Evolutionary conservation across 768 basidiomycete species (phyloP), one percentile per base, ranked within the genome.

Genomic region (Austroboletus festivus): DNA sequence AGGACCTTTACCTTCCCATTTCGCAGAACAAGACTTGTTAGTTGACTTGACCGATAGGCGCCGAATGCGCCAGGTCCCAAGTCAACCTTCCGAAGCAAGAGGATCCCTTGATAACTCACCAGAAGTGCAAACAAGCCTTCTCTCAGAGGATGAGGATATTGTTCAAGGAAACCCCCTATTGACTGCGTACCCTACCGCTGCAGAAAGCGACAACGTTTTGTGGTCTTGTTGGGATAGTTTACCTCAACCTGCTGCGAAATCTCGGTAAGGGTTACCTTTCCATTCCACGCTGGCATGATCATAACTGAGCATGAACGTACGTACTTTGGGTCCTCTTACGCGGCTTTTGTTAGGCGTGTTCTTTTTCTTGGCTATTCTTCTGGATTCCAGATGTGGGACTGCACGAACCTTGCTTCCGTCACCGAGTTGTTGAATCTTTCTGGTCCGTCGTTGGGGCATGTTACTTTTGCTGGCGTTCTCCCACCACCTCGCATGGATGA

Each of bases 331-430:
- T 13, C 15, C 31, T 33, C 60, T 15, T 3, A 1, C 22, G 48
- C 18, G 15, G 33, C 28, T 28, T 23, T 45, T 28, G 47, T 23
- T 26, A 76, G 77, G 37, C 70, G 73, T 21, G 55, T 83, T 6
- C 71, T 84, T 11, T 60, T 85, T 43, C 66, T 84, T 15, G 81
- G 74, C 5, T 85, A 84, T 59, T 51, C 59, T 26, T 65, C 68
- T 13, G 77, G 79, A 5, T 56, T 86, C 34, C 78, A 83, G 58
- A 69, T 83, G 18, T 86, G 83, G 82, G 82, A 85, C 54, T 79
- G 78, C 55, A 71, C 76, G 12, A 71, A 77, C 50, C 62, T 85
- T 9, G 76, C 68, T 46, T 55, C 73, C 1, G 71, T 81, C 6
- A 62, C 65, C 2, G 83, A 86, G 55, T 19, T 84, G 3, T 61